Evolutionary conservation across 2,329 filamentous ascomycete species (phyloP).

Genomic region (Pyrenochaeta sp.): DNA sequence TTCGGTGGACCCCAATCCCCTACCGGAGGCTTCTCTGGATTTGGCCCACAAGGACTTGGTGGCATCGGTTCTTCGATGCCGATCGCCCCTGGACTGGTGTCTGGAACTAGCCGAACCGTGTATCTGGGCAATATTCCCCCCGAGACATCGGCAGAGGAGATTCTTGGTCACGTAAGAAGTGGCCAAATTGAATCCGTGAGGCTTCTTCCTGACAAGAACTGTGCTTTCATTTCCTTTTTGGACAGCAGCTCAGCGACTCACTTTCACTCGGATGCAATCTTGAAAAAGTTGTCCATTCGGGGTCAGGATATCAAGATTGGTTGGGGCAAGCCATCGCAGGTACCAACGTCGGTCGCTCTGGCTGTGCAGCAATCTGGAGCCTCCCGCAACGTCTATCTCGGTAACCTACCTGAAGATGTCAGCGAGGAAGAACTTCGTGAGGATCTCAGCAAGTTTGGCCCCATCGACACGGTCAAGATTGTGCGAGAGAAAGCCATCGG

Average conservation of each 20-base stretch:
- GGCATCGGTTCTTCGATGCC: conserved; percentile 77
- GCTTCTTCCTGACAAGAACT: conserved; percentile 97
- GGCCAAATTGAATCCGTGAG: conserved; percentile 99
- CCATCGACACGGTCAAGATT: conserved; percentile 96
- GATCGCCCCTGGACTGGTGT: conserved; percentile 80
- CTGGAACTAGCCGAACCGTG: conserved; percentile 92
- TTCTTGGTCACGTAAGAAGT: conserved; percentile 92
- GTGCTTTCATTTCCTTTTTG: conserved; percentile 98
- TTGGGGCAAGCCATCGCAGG: conserved; percentile 98
- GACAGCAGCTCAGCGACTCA: conserved; percentile 97
- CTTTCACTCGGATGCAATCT: conserved; percentile 98
- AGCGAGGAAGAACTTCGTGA: conserved; percentile 91
- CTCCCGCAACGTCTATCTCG: conserved; percentile 95
- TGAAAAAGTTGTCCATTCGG: conserved; percentile 99
- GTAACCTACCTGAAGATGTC: conserved; percentile 89
- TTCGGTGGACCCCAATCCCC: conserved; percentile 85
- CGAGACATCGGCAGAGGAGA: conserved; percentile 95
- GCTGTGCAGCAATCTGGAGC: conserved; percentile 97
- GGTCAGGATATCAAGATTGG: conserved; percentile 99
- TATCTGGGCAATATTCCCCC: conserved; percentile 99
- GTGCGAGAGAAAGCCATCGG: conserved; percentile 98
- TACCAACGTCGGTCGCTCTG: conserved; percentile 95
- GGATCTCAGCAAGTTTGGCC: conserved; percentile 93
- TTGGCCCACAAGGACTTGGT: conserved; percentile 66
- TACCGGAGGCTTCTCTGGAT: conserved; percentile 73